Percentiles rank a stretch among this genome's conserved stretches.
Evolutionary conservation across 1,284 basidiomycete genomes (phyloP).

Genomic region (Mycena sp.): DNA sequence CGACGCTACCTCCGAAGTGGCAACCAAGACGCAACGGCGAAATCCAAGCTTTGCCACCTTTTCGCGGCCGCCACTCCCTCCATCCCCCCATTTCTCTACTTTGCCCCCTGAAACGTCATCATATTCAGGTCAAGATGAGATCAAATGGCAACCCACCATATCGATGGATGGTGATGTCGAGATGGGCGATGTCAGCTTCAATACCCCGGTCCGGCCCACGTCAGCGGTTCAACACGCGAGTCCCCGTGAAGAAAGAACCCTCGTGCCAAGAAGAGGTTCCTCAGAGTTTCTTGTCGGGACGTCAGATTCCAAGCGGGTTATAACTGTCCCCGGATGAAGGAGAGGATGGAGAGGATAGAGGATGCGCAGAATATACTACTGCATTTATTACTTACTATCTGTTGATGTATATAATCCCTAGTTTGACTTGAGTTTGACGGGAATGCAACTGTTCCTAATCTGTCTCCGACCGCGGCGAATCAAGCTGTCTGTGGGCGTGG

Average conservation of each 20-base stretch:
- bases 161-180: neutral
- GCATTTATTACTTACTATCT: constrained; percentile 12
- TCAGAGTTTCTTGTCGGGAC: constrained; percentile 3
- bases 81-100: constrained; percentile 1
- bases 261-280: neutral
- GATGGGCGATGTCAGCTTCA: constrained; percentile 9
- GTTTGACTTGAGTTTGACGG: neutral
- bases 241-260: neutral
- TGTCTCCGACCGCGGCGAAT: constrained; percentile 12
- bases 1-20: constrained; percentile 6
- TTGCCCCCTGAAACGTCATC: neutral
- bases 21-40: constrained; percentile 10
- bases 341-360: constrained; percentile 2
- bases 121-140: constrained; percentile 1
- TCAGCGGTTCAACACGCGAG: neutral
- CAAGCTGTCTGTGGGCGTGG: constrained; percentile 13
- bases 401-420: constrained; percentile 12
- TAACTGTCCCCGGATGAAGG: constrained; percentile 16
- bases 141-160: constrained; percentile 14
- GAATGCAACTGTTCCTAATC: constrained; percentile 4
- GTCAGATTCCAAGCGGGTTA: constrained; percentile 8
- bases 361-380: constrained; percentile 3
- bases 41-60: constrained; percentile 27
- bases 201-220: neutral
- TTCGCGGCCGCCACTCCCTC: constrained; percentile 26